Conservation (phyloP, 2,329 filamentous ascomycete species). For the Leptographium flavum region DNA sequence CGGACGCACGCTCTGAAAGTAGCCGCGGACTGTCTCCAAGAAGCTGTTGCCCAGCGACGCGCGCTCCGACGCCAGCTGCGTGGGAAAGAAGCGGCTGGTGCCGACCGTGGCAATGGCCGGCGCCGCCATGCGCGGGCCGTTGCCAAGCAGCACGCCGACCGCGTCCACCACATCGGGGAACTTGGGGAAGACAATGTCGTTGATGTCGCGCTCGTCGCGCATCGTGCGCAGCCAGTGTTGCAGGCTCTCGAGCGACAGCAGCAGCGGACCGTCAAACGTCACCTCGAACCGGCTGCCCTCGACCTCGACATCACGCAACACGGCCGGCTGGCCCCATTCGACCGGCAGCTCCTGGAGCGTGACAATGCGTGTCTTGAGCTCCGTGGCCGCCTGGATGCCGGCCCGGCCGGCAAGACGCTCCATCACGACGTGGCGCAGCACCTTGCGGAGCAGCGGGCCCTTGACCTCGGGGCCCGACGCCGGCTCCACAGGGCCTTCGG, state of each 20-base stretch:
- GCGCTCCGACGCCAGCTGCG: constrained; percentile 17
- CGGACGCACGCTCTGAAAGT: constrained; percentile 39
- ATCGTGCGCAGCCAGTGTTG: constrained; percentile 30
- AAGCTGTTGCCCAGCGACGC: constrained; percentile 13
- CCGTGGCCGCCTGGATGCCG: constrained; percentile 14
- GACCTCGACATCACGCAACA: constrained; percentile 3
- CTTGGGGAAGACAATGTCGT: constrained; percentile 29
- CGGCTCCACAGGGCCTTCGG: neutral
- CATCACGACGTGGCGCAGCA: constrained; percentile 8
- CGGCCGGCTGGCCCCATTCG: neutral
- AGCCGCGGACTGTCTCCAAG: constrained; percentile 30
- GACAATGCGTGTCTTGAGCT: constrained; percentile 11
- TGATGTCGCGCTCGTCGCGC: constrained; percentile 19
- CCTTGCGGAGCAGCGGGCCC: constrained; percentile 7
- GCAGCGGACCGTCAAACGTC: constrained; percentile 24
- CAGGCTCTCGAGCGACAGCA: constrained; percentile 25
- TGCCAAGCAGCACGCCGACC: constrained; percentile 37
- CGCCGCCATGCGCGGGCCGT: constrained; percentile 22
- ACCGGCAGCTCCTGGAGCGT: constrained; percentile 5
- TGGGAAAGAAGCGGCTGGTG: constrained; percentile 33
- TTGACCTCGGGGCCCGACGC: constrained; percentile 11
- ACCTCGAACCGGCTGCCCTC: constrained; percentile 17
- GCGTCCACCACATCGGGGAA: constrained; percentile 33
- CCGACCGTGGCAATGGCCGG: constrained; percentile 26
- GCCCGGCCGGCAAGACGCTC: constrained; percentile 21